Evolutionary conservation across 345 rosid species (phyloP), one percentile per base, ranked within the genome.

Genomic region (Erucastrum elatum): DNA sequence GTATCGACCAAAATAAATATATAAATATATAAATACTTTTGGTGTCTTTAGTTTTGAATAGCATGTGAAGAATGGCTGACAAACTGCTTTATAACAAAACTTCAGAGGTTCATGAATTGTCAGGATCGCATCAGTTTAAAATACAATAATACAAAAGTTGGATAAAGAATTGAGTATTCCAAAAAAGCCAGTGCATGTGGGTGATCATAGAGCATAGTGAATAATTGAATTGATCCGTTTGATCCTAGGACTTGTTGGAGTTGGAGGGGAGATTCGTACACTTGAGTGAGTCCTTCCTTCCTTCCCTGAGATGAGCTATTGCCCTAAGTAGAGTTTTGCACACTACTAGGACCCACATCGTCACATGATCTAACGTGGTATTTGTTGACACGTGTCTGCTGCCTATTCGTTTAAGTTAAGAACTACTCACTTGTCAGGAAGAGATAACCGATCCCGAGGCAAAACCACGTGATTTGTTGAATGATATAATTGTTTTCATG

Each of bases 381-480:
- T 44, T 70, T 68, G 65, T 63, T 26, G 66, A 59, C 83, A 75
- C 73, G 80, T 80, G 80, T 41, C 15, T 1, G 0, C 6, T 75
- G 1, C 17, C 2, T 21, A 75, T 80, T 80, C 64, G 83, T 75
- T 33, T 3, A 1, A 10, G 27, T 68, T 65, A 16, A 55, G 37
- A 74, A 75, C 55, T 74, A 80, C 75, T 80, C 72, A 70, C 34
- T 17, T 75, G 83, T 80, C 80, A 75, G 80, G 13, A 55, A 3
- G 6, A 75, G 62, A 75, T 80, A 75, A 75, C 72, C 76, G 70
- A 87, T 84, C 81, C 85, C 87, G 0, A 85, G 65, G 75, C 85
- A 71, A 44, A n/a, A 30, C 84, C 91, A 89, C 96, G 89, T 88
- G 96, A 86, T 77, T 71, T 31, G 51, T 30, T 53, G 29, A 49